phyloP scores from a whole-genome alignment of 805 yeast genomes.

The Candida saitoana region DNA sequence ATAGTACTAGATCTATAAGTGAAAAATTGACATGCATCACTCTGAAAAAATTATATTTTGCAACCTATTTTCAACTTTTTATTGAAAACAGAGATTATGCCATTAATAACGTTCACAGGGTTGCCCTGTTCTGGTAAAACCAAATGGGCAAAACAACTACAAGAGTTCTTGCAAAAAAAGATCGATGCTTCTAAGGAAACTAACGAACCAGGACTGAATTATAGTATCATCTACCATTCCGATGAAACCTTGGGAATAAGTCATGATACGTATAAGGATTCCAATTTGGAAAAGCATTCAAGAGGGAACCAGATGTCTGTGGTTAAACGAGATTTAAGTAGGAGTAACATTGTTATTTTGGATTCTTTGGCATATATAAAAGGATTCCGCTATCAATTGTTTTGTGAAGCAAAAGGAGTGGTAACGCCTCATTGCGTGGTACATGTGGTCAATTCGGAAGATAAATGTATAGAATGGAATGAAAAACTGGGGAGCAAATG shows the following conservation, averaged over 20 bases:
- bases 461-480: conserved; percentile 64
- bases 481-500: conserved; percentile 41
- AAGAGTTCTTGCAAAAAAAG: conserved; percentile 41
- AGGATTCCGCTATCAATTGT: conserved; percentile 91
- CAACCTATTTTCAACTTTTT: background rate
- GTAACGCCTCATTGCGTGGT: conserved; percentile 80
- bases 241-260: conserved; percentile 76
- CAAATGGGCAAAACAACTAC: conserved; percentile 60
- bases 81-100: conserved; percentile 50
- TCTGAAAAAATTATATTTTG: background rate
- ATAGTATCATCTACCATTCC: conserved; percentile 62
- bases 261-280: conserved; percentile 64
- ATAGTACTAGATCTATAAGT: too few relatives aligned
- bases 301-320: conserved; percentile 86
- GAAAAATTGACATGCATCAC: background rate
- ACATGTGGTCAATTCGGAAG: conserved; percentile 69
- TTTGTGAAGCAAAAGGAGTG: conserved; percentile 85
- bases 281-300: conserved; percentile 72
- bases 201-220: conserved; percentile 49
- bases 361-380: conserved; percentile 88
- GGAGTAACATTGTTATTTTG: conserved; percentile 69
- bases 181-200: conserved; percentile 34
- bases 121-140: conserved; percentile 84
- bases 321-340: conserved; percentile 73
- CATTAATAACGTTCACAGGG: conserved; percentile 78